Conservation (phyloP, 1,139 yeast genomes). For the Nakaseomyces nivariensis region DNA sequence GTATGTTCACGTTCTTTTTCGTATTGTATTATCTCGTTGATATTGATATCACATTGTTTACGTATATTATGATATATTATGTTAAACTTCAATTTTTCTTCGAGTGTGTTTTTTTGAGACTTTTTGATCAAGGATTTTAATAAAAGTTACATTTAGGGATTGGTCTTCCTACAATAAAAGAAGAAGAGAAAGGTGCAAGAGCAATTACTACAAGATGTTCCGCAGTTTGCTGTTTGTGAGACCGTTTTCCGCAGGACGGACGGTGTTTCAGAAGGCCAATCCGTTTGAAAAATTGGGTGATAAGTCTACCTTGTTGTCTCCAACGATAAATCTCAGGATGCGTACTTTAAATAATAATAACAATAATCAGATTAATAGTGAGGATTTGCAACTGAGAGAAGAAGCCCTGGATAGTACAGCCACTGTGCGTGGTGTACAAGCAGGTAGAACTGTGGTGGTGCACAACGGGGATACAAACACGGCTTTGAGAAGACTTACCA, state of each 20-base stretch:
- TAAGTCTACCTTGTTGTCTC: neutral
- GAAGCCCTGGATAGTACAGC: slow-evolving; percentile 23
- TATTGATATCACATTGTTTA: too few relatives aligned
- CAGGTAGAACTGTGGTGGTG: slow-evolving; percentile 39
- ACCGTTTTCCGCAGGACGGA: neutral
- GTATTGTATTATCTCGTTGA: too few relatives aligned
- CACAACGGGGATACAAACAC: slow-evolving; percentile 31
- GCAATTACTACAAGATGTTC: neutral
- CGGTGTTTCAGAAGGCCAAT: neutral
- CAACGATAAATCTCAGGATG: neutral
- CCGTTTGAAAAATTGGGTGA: neutral
- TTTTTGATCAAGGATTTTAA: too few relatives aligned
- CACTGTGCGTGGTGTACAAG: slow-evolving; percentile 33
- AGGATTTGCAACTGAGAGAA: slow-evolving; percentile 9
- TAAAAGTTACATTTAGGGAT: too few relatives aligned
- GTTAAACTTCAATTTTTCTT: too few relatives aligned
- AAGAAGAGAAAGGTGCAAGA: too few relatives aligned
- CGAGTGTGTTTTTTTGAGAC: too few relatives aligned
- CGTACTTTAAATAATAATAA: neutral
- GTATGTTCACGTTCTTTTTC: too few relatives aligned
- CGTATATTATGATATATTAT: too few relatives aligned
- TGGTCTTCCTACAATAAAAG: too few relatives aligned
- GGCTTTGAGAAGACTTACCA: slow-evolving; percentile 31
- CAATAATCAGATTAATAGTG: neutral
- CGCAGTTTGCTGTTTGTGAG: neutral